These are phyloP conservation scores for Boletus sensibilis DNA, from an alignment of 768 basidiomycete species.

Conservation along the genomic window DNA sequence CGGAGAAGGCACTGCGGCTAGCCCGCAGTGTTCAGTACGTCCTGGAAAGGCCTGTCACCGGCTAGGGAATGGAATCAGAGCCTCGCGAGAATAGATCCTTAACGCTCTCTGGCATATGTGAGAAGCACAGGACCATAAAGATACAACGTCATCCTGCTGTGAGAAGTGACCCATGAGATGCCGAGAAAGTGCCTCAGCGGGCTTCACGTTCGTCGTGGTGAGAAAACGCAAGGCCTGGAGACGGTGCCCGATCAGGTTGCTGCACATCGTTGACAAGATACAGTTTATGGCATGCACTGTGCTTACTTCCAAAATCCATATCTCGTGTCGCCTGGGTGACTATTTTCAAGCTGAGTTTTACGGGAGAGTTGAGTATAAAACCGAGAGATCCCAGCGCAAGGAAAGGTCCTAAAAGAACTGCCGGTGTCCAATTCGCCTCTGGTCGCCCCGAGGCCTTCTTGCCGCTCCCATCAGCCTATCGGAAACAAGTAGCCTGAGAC, in stretches of 20 bases:
- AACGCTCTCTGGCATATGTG: conserved; percentile 12
- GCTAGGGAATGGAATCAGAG: conserved; percentile 23
- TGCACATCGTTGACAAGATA: conserved; percentile 12
- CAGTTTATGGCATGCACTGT: conserved; percentile 8
- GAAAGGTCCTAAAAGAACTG: conserved; percentile 4
- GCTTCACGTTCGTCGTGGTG: conserved; percentile 18
- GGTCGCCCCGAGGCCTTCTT: conserved; percentile 10
- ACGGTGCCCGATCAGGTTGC: conserved; percentile 21
- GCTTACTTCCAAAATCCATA: conserved; percentile 9
- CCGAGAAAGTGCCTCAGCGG: background rate
- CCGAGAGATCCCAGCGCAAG: background rate
- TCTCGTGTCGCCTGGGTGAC: conserved; percentile 29
- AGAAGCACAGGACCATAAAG: conserved; percentile 13
- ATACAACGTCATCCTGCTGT: conserved; percentile 10
- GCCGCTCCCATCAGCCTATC: conserved; percentile 11
- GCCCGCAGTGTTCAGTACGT: conserved; percentile 19
- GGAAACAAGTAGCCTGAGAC: conserved; percentile 10
- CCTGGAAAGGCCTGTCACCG: conserved; percentile 10
- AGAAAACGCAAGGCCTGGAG: conserved; percentile 19
- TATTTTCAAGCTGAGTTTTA: conserved; percentile 13
- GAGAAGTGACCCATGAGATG: conserved; percentile 23
- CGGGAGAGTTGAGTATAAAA: conserved; percentile 24
- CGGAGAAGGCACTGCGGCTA: conserved; percentile 24
- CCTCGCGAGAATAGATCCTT: conserved; percentile 18
- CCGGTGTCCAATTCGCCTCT: conserved; percentile 2